Evolutionary conservation across 768 basidiomycete species (phyloP).

Genomic region (Lactarius hatsudake): DNA sequence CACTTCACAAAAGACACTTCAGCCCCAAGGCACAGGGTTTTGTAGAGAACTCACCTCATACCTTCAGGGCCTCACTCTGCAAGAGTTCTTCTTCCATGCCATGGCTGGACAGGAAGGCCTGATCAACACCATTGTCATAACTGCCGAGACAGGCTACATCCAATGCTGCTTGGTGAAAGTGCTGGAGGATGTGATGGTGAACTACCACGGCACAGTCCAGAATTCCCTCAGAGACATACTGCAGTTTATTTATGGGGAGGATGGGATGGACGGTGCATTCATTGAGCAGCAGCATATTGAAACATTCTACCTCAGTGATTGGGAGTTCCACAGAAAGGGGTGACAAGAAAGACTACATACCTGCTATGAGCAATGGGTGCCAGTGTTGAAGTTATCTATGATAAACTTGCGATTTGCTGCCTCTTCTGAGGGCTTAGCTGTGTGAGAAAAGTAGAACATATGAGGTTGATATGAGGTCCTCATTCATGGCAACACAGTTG

Average conservation of each 20-base stretch:
- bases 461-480: too few relatives aligned
- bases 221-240: conserved; percentile 98
- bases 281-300: conserved; percentile 96
- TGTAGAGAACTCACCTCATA: conserved; percentile 99
- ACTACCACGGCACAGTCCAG: conserved; percentile 96
- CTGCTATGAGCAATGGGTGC: too few relatives aligned
- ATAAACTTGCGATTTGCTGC: too few relatives aligned
- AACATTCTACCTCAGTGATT: conserved; percentile 77
- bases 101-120: conserved; percentile 99
- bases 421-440: too few relatives aligned
- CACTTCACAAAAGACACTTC: conserved; percentile 98
- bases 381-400: too few relatives aligned
- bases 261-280: conserved; percentile 97
- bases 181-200: conserved; percentile 94
- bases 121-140: conserved; percentile 99
- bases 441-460: too few relatives aligned
- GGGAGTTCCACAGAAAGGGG: conserved; percentile 53
- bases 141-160: conserved; percentile 98
- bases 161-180: conserved; percentile 98
- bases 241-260: conserved; percentile 96
- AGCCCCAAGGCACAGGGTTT: conserved; percentile 94
- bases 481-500: too few relatives aligned
- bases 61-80: conserved; percentile 90
- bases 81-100: conserved; percentile 99
- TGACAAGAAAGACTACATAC: too few relatives aligned